Base-by-base conservation (phyloP, 2,329 filamentous ascomycete genomes). In the Aspergillus calidoustus region DNA sequence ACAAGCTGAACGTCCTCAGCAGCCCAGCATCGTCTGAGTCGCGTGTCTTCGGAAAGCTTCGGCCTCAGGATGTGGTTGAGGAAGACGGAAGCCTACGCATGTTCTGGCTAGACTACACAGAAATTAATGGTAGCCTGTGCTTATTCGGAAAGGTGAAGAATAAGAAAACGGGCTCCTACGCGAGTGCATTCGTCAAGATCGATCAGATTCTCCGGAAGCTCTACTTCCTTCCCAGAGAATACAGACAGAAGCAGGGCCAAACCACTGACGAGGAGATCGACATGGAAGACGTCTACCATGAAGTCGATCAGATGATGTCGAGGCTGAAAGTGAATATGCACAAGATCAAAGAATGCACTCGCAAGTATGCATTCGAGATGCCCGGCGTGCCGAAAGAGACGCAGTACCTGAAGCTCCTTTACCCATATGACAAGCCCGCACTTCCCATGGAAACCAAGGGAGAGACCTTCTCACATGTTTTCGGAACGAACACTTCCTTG, bases 41-140 rank as follows among this genome's bases (percentile, higher is more conserved):
- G 38, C 69, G 72, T 23, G 83, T 81, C 8, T 86, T 91, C 66
- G 93, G 93, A 46, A 99, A 98, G 78, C 84, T 97, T 53, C 88
- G 90, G 66, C 85, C 91, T 61, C 87, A 90, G 65, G 90, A 96
- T 76, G 93, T 91, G n/a, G 80, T 96, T n/a, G 94, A 98, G 75
- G 88, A 91, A 65, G 93, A 99, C 72, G 95, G 94, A 41, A 96
- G 91, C 69, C 83, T 99, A 31, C 89, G 90, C 68, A 92, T 99
- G 81, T 99, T 97, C 81, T 99, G 95, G 95, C 90, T 91, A 7
- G 95, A 99, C 77, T 99, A 97, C 72, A 92, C 90, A 0, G 95
- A 99, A 74, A 83, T 97, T 74, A 93, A 93, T 71, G 94, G 94
- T 62, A 95, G 89, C 68, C 82, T 99, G 9, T 98, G 93, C 75